Evolutionary conservation across 2,329 filamentous ascomycete genomes (phyloP).

Genomic region (Decorospora gaudefroyi): DNA sequence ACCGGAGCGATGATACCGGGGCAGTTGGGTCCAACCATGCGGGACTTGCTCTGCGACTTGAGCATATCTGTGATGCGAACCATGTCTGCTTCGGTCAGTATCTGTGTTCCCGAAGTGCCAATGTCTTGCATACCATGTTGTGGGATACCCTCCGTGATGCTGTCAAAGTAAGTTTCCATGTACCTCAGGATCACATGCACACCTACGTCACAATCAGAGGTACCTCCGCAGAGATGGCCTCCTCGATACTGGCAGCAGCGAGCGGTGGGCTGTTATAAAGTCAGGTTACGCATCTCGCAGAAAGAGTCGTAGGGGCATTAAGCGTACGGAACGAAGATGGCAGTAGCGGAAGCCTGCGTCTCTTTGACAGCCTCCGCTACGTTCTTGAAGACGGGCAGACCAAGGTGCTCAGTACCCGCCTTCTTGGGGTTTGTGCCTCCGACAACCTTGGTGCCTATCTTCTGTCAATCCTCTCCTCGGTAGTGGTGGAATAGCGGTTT

Average conservation of each 20-base stretch:
- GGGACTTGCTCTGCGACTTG: slow-evolving; percentile 96
- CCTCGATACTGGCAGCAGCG: slow-evolving; percentile 93
- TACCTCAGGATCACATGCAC: slow-evolving; percentile 17
- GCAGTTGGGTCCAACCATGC: slow-evolving; percentile 96
- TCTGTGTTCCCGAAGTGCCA: not conserved
- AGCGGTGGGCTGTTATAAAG: slow-evolving; percentile 70
- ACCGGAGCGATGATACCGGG: slow-evolving; percentile 89
- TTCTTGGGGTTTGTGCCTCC: slow-evolving; percentile 99
- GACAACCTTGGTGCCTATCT: slow-evolving; percentile 87
- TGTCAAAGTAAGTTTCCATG: slow-evolving; percentile 45
- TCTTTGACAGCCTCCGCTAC: slow-evolving; percentile 87
- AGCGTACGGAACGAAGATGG: slow-evolving; percentile 90
- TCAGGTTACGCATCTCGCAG: slow-evolving; percentile 33
- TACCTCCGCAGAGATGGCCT: slow-evolving; percentile 91
- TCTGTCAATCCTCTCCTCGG: slow-evolving; percentile 36
- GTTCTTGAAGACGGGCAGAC: slow-evolving; percentile 87
- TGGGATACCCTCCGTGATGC: slow-evolving; percentile 94
- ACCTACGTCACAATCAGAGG: slow-evolving; percentile 84
- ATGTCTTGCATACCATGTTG: slow-evolving; percentile 75
- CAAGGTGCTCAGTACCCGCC: slow-evolving; percentile 86
- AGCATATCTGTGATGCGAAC: slow-evolving; percentile 97
- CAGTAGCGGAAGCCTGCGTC: slow-evolving; percentile 87
- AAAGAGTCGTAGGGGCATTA: slow-evolving; percentile 6
- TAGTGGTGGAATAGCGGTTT: slow-evolving; percentile 19
- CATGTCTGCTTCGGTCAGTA: slow-evolving; percentile 71